These are phyloP conservation scores for Paramecium biaurelia DNA, from an alignment of 73 alveolate species.

Conservation along the genomic window DNA sequence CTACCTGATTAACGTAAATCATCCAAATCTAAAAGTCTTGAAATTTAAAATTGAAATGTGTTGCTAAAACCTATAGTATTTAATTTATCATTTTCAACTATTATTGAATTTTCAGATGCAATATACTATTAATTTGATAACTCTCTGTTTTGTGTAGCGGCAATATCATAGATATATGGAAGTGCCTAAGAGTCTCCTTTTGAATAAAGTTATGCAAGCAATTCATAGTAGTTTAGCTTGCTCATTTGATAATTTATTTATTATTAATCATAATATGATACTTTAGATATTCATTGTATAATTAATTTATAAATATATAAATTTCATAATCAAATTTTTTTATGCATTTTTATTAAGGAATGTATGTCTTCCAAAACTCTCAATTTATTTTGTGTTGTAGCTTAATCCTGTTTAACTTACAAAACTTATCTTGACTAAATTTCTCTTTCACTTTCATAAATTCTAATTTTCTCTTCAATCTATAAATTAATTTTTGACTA, in stretches of 20 bases:
- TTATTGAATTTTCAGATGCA: neutral
- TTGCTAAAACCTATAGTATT: neutral
- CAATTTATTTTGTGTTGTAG: neutral
- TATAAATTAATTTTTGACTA: neutral
- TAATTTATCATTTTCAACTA: neutral
- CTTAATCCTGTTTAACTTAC: neutral
- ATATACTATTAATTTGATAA: neutral
- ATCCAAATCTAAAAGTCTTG: neutral
- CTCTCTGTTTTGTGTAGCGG: neutral
- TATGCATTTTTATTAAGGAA: conserved; percentile 18
- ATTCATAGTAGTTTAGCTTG: neutral
- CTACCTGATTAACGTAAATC: neutral
- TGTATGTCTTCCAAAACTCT: conserved; percentile 42
- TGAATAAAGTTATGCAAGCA: neutral
- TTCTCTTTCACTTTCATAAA: neutral
- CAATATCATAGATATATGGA: neutral
- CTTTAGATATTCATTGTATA: neutral
- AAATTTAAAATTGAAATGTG: neutral
- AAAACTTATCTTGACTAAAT: neutral
- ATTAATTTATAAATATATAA: neutral
- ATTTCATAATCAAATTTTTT: conserved; percentile 13
- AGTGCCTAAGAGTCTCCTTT: neutral
- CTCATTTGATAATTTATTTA: neutral
- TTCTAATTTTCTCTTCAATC: conserved; percentile 32
- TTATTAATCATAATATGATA: neutral